Base-by-base conservation (phyloP, 2,329 filamentous ascomycete genomes). In the Claviceps arundinis region DNA sequence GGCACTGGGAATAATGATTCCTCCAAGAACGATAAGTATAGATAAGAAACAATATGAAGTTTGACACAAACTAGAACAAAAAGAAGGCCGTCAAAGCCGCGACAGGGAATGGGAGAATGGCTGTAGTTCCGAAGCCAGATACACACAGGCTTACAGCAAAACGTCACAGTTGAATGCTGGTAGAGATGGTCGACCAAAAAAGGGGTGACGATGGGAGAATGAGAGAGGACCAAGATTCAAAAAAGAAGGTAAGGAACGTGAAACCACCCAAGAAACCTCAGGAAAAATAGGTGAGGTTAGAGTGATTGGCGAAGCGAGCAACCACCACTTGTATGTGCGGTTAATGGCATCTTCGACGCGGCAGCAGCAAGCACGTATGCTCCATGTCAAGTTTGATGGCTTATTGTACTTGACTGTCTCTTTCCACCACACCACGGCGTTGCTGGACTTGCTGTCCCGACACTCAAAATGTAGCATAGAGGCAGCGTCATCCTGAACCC, bases 141-240 rank as follows among this genome's bases (percentile, higher is more conserved):
- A 41, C 19, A 26, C 40, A 53, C 34, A 44, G 50, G 38, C 43
- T 50, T 40, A 40, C 47, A 52, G 45, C 48, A 44, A 53, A 17
- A 53, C 24, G 42, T 44, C 42, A 44, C 51, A 53, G 48, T 50
- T 42, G 48, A 34, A 37, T 48, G 48, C 24, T 55, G 51, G 48
- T 53, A 55, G 53, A 48, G 50, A 55, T 55, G 53, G 48, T 34
- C 53, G 34, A 49, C 51, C 53, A 50, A 55, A 55, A 50, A 48
- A 52, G 47, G 34, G 40, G 17, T 49, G 50, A 48, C 45, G 47
- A 51, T 45, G 51, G 45, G 41, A 37, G 47, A 54, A 42, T 43
- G 46, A 47, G 47, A 44, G 50, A 42, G 53, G 47, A 52, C 45
- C n/a, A 47, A 48, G 30, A 41, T 38, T 30, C 22, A 47, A 38